Evolutionary conservation across 495 filamentous ascomycete genomes (phyloP), one percentile per base, ranked within the genome.

Genomic region (Hypoxylon subgilvum): DNA sequence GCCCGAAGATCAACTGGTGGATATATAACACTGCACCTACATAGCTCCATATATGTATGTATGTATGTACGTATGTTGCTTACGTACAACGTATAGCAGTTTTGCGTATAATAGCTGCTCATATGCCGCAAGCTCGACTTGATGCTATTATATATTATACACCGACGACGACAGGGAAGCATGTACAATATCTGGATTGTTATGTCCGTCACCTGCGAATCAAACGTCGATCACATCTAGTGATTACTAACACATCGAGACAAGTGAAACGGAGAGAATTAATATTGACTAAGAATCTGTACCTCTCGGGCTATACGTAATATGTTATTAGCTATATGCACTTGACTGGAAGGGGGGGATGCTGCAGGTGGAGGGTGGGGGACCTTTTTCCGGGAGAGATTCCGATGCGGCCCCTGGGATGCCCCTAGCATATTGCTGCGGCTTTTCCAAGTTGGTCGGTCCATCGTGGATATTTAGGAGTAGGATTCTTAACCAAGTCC

Each of bases 361-460:
- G 35, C 35, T 41, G 43, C 40, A 53, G 23, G 31, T 42, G 42
- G 30, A 63, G 48, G 57, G 52, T 42, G 60, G 48, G 53, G 59
- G 52, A 35, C 34, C 16, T 51, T 39, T 52, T 58, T 57, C 61
- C 48, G 61, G 61, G 61, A 58, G 53, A 40, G 49, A 49, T 64
- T 58, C 61, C 61, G 61, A 64, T 34, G 54, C 53, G 50, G 61
- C 31, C 38, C 36, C 36, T 31, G 31, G 52, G 54, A 58, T 38
- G 13, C 53, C 60, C 61, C 53, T 63, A 16, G 42, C 46, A 17
- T 51, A 28, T 41, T 41, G 28, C 47, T 56, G 44, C 45, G 41
- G 52, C 52, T 49, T 63, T 57, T 57, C 60, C 61, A 44, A 64
- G 44, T 64, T 64, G 28, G 54, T 64, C 59, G 28, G 54, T 54